A percentile compares a stretch with the other conserved stretches of the same genome.
phyloP scores from a whole-genome alignment of 805 yeast genomes.

The Metschnikowia corniflorae region DNA sequence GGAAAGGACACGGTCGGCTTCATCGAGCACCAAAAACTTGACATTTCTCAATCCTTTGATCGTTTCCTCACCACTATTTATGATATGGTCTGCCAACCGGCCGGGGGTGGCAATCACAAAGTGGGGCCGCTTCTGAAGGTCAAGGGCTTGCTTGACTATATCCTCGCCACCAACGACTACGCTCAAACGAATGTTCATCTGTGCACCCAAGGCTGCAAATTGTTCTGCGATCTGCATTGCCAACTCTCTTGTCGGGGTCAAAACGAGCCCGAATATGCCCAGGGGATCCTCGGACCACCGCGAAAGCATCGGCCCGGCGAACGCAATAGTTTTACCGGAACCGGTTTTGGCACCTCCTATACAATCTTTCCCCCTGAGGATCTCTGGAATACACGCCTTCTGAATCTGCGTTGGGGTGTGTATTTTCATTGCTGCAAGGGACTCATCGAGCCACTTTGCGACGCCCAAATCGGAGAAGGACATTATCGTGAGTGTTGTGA shows the following conservation, averaged over 20 bases:
- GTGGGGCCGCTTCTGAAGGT: slow-evolving; percentile 81
- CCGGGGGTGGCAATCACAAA: slow-evolving; percentile 98
- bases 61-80: slow-evolving; percentile 86
- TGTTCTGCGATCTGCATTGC: slow-evolving; percentile 98
- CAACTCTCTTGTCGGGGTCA: slow-evolving; percentile 91
- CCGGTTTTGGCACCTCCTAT: slow-evolving; percentile 99
- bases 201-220: slow-evolving; percentile 86
- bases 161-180: slow-evolving; percentile 95
- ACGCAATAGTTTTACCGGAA: slow-evolving; percentile 95
- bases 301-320: slow-evolving; percentile 95
- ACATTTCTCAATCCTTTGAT: slow-evolving; percentile 73
- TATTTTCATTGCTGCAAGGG: slow-evolving; percentile 79
- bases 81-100: slow-evolving; percentile 86
- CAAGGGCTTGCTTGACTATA: slow-evolving; percentile 82
- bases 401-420: slow-evolving; percentile 84
- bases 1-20: slow-evolving; percentile 89
- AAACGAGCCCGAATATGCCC: slow-evolving; percentile 83
- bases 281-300: slow-evolving; percentile 94
- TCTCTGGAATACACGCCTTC: slow-evolving; percentile 80
- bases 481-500: slow-evolving; percentile 18
- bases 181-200: slow-evolving; percentile 77
- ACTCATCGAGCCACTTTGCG: slow-evolving; percentile 81
- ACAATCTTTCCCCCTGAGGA: slow-evolving; percentile 80
- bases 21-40: slow-evolving; percentile 84
- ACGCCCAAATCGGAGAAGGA: slow-evolving; percentile 66